These are phyloP conservation scores for Apodospora peruviana DNA, from an alignment of 495 filamentous ascomycete genomes.

Conservation along the genomic window DNA sequence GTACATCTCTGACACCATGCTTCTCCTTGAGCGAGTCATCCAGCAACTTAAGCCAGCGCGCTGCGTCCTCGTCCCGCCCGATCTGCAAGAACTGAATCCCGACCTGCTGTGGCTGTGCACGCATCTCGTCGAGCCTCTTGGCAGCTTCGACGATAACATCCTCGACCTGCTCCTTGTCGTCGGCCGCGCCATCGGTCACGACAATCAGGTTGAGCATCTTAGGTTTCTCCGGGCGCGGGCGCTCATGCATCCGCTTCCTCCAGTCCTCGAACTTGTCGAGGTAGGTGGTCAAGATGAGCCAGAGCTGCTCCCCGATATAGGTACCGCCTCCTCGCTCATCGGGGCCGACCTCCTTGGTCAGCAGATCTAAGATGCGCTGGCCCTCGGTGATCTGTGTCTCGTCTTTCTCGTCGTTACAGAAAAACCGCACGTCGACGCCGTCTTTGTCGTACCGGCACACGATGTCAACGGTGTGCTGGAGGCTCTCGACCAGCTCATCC, in stretches of 20 bases:
- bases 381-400: constrained; percentile 44
- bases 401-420: constrained; percentile 51
- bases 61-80: constrained; percentile 59
- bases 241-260: constrained; percentile 7
- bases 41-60: constrained; percentile 7
- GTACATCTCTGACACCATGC: constrained; percentile 8
- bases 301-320: constrained; percentile 59
- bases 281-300: constrained; percentile 63
- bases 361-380: constrained; percentile 51
- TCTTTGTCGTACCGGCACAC: constrained; percentile 68
- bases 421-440: constrained; percentile 82
- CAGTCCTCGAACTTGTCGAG: constrained; percentile 17
- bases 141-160: constrained; percentile 59
- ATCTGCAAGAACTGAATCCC: constrained; percentile 90
- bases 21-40: constrained; percentile 10
- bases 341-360: constrained; percentile 56
- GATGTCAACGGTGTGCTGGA: constrained; percentile 69
- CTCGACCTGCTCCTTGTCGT: constrained; percentile 58
- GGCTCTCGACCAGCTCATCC: constrained; percentile 61
- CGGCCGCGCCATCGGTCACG: constrained; percentile 75
- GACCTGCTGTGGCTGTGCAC: constrained; percentile 72
- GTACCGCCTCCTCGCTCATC: constrained; percentile 47
- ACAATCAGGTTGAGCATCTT: constrained; percentile 83
- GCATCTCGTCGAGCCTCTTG: constrained; percentile 57
- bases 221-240: constrained; percentile 27